Conservation (phyloP, 257 asterid genomes). For the Solanum clarkiae region DNA sequence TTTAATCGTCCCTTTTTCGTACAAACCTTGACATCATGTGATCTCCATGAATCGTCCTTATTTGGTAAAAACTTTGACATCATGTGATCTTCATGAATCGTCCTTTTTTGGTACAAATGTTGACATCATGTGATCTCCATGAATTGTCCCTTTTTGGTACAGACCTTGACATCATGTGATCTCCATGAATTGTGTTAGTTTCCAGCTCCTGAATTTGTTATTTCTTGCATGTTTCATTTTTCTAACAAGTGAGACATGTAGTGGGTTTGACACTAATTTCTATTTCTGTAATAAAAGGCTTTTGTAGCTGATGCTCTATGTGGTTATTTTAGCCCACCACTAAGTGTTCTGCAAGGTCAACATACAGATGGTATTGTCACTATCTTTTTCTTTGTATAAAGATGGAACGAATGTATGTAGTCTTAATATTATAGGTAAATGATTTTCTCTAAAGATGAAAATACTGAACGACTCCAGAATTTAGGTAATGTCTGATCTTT, state of each 20-base stretch:
- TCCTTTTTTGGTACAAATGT: not conserved
- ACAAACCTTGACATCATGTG: not conserved
- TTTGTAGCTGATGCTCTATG: not conserved
- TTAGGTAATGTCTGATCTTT: not conserved
- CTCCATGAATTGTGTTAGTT: not conserved
- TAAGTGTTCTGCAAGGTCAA: not conserved
- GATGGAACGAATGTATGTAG: not conserved
- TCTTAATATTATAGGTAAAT: not conserved
- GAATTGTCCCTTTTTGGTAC: not conserved
- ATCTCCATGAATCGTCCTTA: not conserved
- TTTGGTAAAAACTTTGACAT: not conserved
- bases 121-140: not conserved
- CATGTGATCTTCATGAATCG: not conserved
- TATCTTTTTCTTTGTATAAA: not conserved
- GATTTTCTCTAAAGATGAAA: not conserved
- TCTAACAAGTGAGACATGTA: not conserved
- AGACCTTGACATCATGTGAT: not conserved
- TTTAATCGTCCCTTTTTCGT: not conserved
- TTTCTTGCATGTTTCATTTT: not conserved
- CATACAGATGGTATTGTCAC: not conserved
- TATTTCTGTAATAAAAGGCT: not conserved
- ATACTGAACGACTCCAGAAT: not conserved
- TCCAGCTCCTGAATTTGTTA: not conserved
- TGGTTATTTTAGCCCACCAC: not conserved
- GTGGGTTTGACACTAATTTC: not conserved